These are phyloP conservation scores for Nicotiana obtusifolia DNA, from an alignment of 257 asterid genomes.

Conservation along the genomic window DNA sequence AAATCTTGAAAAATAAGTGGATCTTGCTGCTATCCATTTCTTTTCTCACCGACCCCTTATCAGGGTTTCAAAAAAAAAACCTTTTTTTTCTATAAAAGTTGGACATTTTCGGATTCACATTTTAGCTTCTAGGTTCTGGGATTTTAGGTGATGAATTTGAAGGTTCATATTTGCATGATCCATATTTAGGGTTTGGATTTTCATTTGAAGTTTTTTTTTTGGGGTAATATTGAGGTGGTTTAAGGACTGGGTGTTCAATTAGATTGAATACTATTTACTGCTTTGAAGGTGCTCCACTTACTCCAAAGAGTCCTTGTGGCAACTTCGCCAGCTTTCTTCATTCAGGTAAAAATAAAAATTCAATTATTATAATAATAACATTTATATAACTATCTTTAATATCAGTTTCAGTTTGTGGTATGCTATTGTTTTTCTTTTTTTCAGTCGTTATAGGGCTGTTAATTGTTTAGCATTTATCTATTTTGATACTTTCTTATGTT, in stretches of 20 bases:
- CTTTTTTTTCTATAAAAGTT: background rate
- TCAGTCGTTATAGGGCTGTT: background rate
- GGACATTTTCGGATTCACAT: background rate
- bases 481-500: background rate
- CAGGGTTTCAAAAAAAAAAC: background rate
- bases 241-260: background rate
- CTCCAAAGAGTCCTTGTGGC: background rate
- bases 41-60: background rate
- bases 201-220: background rate
- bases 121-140: background rate
- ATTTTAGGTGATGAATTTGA: background rate
- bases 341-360: constrained; percentile 10
- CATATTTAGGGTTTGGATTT: constrained; percentile 5
- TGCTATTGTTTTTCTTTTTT: background rate
- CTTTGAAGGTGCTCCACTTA: constrained; percentile 5
- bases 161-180: constrained; percentile 1
- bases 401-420: background rate
- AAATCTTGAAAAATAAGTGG: constrained; percentile 5
- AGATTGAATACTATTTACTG: background rate
- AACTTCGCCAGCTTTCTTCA: constrained; percentile 10
- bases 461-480: background rate
- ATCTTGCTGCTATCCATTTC: constrained; percentile 6
- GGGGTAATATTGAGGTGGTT: background rate
- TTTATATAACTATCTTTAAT: background rate
- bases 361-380: background rate